Evolutionary conservation across 2,329 filamentous ascomycete genomes (phyloP), one percentile per base, ranked within the genome.

Genomic region (Fusarium poae): DNA sequence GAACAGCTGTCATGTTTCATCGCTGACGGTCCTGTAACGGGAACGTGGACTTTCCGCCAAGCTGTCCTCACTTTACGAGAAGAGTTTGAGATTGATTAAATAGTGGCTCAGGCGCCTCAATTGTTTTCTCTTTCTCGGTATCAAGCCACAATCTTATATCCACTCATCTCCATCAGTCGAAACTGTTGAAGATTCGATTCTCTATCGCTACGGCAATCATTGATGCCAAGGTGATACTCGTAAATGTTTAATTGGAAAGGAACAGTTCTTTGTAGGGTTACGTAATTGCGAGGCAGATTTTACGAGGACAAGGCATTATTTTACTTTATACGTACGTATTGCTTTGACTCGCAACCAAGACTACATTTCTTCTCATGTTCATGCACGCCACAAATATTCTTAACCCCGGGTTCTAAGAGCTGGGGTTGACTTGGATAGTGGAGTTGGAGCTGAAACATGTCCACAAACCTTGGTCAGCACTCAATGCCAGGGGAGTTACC

Each of bases 1-100:
- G 46, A 57, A 52, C 34, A 65, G 21, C 52, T 59, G 52, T 65
- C 62, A 65, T 34, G 62, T 65, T 49, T 65, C 62, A 65, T 56
- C 43, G 40, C 23, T 23, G 53, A 27, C 43, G 21, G 27, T 63
- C 58, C 53, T 65, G 53, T 48, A 52, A 65, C 62, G 35, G 43
- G 16, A 55, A 56, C 34, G 12, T 11, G 20, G 25, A 2, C 18
- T 25, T 50, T 42, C 51, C 35, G 58, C 61, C 61, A 51, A 58
- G 61, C n/a, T 50, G 13, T n/a, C 13, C 30, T 49, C 12, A 5
- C 12, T 39, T 7, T 13, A 20, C n/a, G 12, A 39, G n/a, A 21
- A 39, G 40, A 34, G 30, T 30, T 35, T 42, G 39, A 25, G 32
- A 44, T 29, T 23, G 2, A 39, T 62, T 62, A 62, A 62, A 62